Conservation (phyloP, 2,329 filamentous ascomycete species). For the Phyllosticta ampelicida region DNA sequence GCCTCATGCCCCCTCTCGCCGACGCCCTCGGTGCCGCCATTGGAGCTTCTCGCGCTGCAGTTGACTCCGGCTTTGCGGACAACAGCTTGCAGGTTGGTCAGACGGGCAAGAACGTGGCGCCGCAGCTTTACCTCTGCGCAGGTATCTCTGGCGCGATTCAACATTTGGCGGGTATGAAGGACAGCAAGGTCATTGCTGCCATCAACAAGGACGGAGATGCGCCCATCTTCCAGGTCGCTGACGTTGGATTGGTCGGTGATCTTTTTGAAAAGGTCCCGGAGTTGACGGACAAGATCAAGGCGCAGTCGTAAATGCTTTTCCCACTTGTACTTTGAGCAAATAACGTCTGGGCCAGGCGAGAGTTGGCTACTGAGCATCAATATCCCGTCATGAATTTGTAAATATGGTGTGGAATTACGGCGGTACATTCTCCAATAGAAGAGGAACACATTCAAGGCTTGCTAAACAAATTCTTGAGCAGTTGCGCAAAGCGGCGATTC, state of each 20-base stretch:
- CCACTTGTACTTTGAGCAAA: neutral
- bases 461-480: neutral
- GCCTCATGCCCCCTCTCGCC: slow-evolving; percentile 80
- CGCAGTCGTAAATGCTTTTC: slow-evolving; percentile 15
- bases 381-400: neutral
- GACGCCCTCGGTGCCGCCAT: slow-evolving; percentile 92
- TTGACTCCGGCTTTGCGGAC: slow-evolving; percentile 95
- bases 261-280: slow-evolving; percentile 93
- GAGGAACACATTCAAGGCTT: neutral
- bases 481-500: neutral
- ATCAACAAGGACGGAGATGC: slow-evolving; percentile 98
- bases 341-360: neutral
- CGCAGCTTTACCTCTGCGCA: slow-evolving; percentile 87
- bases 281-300: slow-evolving; percentile 86
- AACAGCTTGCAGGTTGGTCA: slow-evolving; percentile 98
- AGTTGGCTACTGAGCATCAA: neutral
- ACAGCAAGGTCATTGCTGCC: slow-evolving; percentile 97
- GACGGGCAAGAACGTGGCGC: slow-evolving; percentile 96
- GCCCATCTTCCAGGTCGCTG: slow-evolving; percentile 95
- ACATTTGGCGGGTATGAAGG: slow-evolving; percentile 98
- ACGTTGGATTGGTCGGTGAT: slow-evolving; percentile 91
- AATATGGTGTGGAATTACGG: neutral
- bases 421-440: neutral
- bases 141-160: slow-evolving; percentile 97
- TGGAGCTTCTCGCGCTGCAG: slow-evolving; percentile 85